Evolutionary conservation across 2,329 filamentous ascomycete species (phyloP).

Genomic region (Calonectria hongkongensis): DNA sequence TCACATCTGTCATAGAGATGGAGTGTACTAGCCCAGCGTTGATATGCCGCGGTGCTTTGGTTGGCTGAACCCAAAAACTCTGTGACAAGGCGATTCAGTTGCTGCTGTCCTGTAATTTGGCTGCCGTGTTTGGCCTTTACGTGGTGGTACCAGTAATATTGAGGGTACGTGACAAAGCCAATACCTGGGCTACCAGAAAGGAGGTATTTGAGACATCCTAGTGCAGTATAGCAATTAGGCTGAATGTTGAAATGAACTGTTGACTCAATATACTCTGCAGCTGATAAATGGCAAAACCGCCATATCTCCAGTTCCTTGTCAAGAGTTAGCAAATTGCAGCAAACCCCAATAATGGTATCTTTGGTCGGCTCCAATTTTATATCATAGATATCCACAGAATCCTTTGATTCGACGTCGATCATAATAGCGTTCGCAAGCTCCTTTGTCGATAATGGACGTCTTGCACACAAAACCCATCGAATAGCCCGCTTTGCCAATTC

Average conservation of each 20-base stretch:
- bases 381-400: conserved; percentile 2
- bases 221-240: background rate
- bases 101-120: background rate
- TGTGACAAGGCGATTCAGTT: background rate
- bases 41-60: background rate
- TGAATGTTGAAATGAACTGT: background rate
- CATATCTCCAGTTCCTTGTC: background rate
- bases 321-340: conserved; percentile 22
- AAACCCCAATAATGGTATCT: conserved; percentile 15
- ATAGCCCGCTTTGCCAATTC: background rate
- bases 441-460: background rate
- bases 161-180: background rate
- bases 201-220: conserved; percentile 31
- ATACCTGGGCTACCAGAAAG: background rate
- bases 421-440: conserved; percentile 6
- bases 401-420: conserved; percentile 4
- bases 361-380: background rate
- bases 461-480: conserved; percentile 27
- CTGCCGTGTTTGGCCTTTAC: background rate
- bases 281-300: conserved; percentile 35
- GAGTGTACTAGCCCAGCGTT: background rate
- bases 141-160: background rate
- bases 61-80: background rate
- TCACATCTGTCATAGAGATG: background rate
- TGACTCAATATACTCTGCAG: conserved; percentile 29